These are phyloP conservation scores for Xerocomus minutiporus DNA, from an alignment of 1,284 basidiomycete species.

Conservation along the genomic window DNA sequence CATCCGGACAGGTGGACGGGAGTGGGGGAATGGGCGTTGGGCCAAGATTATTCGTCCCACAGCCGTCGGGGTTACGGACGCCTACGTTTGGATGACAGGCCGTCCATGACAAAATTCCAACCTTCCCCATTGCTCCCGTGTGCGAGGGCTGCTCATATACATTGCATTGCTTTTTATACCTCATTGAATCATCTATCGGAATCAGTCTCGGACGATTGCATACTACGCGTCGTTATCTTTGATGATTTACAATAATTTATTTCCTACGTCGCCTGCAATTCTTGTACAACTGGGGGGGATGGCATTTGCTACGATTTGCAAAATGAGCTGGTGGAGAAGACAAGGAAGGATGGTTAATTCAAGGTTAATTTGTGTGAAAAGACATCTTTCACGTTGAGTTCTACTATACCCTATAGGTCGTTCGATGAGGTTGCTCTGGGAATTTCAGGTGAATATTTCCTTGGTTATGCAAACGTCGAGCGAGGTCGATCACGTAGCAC, in stretches of 20 bases:
- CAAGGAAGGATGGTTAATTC: no score
- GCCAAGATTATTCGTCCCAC: slow-evolving; percentile 24
- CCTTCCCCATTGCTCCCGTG: neutral
- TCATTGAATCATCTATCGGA: neutral
- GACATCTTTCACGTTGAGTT: no score
- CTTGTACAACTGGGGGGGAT: neutral
- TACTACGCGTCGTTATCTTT: neutral
- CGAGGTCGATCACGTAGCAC: no score
- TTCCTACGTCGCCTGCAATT: neutral
- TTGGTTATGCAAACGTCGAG: no score
- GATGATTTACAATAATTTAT: neutral
- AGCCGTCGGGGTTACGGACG: slow-evolving; percentile 26
- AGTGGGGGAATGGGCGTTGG: slow-evolving; percentile 5
- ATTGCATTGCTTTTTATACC: slow-evolving; percentile 4
- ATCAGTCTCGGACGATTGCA: slow-evolving; percentile 4
- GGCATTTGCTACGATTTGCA: neutral
- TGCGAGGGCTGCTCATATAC: neutral
- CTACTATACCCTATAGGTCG: no score
- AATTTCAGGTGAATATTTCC: no score
- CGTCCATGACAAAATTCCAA: neutral
- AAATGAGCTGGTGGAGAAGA: neutral
- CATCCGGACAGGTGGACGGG: slow-evolving; percentile 20
- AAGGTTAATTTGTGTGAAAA: neutral
- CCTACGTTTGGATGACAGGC: slow-evolving; percentile 22
- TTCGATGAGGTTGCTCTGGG: no score